Evolutionary conservation across 805 yeast genomes (phyloP).

Genomic region (Ogataea polymorpha): DNA sequence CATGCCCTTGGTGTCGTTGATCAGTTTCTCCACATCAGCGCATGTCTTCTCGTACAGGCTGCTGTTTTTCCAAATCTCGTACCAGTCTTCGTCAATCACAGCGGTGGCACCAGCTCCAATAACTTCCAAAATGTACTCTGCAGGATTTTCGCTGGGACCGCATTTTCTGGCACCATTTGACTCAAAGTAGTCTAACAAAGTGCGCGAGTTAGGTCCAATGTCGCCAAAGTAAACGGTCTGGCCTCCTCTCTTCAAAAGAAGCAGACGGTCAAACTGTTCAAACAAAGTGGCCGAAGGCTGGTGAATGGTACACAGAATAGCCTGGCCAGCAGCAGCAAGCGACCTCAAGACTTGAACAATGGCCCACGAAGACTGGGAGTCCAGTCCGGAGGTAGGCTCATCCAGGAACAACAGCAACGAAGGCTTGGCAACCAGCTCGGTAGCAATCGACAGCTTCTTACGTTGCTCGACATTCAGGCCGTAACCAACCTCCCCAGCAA

Average conservation of each 20-base stretch:
- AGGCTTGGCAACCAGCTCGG: constrained; percentile 55
- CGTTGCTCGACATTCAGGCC: constrained; percentile 56
- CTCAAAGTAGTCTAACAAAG: constrained; percentile 46
- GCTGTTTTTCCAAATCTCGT: constrained; percentile 52
- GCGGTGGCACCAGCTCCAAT: constrained; percentile 85
- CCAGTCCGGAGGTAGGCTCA: constrained; percentile 61
- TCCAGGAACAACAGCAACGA: constrained; percentile 50
- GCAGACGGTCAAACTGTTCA: constrained; percentile 40
- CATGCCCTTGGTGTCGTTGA: constrained; percentile 15
- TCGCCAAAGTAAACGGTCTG: constrained; percentile 54
- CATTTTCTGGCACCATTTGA: constrained; percentile 63
- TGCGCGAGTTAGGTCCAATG: constrained; percentile 43
- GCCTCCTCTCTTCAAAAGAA: constrained; percentile 50
- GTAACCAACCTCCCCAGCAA: constrained; percentile 43
- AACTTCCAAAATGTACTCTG: constrained; percentile 69
- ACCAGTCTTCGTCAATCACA: constrained; percentile 54
- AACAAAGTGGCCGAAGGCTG: constrained; percentile 48
- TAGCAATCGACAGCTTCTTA: constrained; percentile 52
- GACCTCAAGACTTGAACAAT: constrained; percentile 49
- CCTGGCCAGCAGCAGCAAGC: constrained; percentile 51
- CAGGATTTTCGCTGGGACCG: constrained; percentile 61
- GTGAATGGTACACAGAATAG: constrained; percentile 57
- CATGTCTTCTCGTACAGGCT: constrained; percentile 27
- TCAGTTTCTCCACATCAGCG: constrained; percentile 30
- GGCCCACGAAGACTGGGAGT: constrained; percentile 59